These are phyloP conservation scores for Cryptococcus sp. DNA, from an alignment of 1,284 basidiomycete genomes.

Conservation along the genomic window DNA sequence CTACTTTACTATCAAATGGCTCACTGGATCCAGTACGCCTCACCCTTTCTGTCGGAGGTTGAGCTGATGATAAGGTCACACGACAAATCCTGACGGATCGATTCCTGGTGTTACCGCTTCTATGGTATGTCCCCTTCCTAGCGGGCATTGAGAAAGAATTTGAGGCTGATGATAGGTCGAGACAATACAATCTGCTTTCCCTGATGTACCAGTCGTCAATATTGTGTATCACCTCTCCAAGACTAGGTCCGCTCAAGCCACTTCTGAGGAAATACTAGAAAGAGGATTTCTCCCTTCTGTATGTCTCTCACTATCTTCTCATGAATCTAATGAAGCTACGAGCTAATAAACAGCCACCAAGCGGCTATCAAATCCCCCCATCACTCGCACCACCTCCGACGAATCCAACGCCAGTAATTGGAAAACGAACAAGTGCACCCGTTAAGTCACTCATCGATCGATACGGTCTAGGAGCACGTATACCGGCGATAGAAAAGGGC, in stretches of 20 bases:
- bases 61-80: constrained; percentile 1
- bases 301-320: neutral
- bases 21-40: constrained; percentile 31
- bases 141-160: neutral
- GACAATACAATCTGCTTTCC: constrained; percentile 45
- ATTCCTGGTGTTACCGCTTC: constrained; percentile 34
- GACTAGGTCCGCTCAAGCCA: constrained; percentile 43
- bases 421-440: neutral
- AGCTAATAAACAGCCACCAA: constrained; percentile 22
- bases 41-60: neutral
- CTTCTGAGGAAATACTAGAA: constrained; percentile 46
- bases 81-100: constrained; percentile 14
- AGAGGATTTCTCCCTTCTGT: constrained; percentile 40
- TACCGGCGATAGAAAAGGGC: constrained; percentile 12
- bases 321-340: neutral
- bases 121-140: constrained; percentile 28
- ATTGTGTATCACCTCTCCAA: constrained; percentile 46
- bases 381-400: constrained; percentile 23
- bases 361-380: constrained; percentile 25
- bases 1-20: constrained; percentile 33
- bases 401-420: neutral
- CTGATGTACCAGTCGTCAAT: constrained; percentile 38
- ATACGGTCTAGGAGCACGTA: neutral
- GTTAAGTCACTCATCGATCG: neutral
- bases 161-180: constrained; percentile 31